phyloP scores from a whole-genome alignment of 1,284 basidiomycete genomes.

The Xerocomus minutiporus region DNA sequence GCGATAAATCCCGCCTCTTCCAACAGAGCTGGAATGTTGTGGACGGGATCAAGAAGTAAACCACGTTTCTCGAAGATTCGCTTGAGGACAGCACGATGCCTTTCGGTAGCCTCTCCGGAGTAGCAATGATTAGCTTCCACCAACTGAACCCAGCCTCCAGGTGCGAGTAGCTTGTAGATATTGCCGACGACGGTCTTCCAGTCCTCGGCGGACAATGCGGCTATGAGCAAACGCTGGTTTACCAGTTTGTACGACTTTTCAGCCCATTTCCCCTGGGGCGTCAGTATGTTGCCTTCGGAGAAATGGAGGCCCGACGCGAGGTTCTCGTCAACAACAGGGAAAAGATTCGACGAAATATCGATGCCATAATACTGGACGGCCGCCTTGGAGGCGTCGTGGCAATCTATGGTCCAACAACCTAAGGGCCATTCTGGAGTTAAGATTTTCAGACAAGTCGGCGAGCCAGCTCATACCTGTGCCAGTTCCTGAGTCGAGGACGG shows the following conservation, averaged over 20 bases:
- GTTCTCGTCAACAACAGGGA: neutral
- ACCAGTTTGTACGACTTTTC: neutral
- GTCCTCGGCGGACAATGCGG: neutral
- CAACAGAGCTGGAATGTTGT: neutral
- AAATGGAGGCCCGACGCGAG: neutral
- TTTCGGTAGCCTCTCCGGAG: neutral
- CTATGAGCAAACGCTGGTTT: neutral
- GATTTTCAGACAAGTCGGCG: neutral
- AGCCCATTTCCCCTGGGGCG: neutral
- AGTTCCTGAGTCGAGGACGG: neutral
- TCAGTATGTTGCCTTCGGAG: neutral
- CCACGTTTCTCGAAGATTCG: neutral
- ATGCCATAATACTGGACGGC: neutral
- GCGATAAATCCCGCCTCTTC: neutral
- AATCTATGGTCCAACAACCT: neutral
- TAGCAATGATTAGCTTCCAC: neutral
- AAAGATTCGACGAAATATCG: constrained; percentile 1
- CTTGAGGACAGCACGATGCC: neutral
- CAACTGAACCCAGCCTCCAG: neutral
- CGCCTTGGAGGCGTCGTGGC: neutral
- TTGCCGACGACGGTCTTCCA: neutral
- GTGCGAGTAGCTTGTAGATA: neutral
- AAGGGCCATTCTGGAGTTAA: too few species aligned
- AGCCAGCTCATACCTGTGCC: neutral
- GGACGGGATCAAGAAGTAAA: neutral